Evolutionary conservation across 2,329 filamentous ascomycete genomes (phyloP), one percentile per base, ranked within the genome.

Genomic region (Fusarium musae): DNA sequence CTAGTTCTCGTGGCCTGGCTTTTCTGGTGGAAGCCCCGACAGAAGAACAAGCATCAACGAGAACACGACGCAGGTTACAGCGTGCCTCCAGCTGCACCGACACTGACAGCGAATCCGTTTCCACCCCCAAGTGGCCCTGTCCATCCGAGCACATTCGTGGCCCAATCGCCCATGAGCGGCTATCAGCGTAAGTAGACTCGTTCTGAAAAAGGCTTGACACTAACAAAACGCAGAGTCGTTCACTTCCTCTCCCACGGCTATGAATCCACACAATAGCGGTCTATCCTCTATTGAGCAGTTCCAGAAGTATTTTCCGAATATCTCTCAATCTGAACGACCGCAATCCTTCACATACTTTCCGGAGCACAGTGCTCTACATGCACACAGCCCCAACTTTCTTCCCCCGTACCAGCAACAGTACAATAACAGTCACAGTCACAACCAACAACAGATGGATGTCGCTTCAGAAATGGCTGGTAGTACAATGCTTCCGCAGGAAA

Each of bases 391-490:
- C 13, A 36, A 63, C 19, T 52, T 71, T 16, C 70, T 71, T 16
- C 70, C 73, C 28, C 59, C 59, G 5, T 73, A 75, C 42, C 62
- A 66, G 19, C 74, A 70, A 36, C 42, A 39, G 7, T 66, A 75
- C 15, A 34, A 5, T 32, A 28, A 49, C 46, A 32, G 2, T 19
- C 30, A 50, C n/a, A 52, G 12, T 15, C 47, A 26, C 32, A 36
- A 21, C 10, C 60, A 54, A 32, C 56, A 54, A 6, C 74, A 73
- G 13, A 73, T 76, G 70, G 21, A 21, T 43, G 34, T 61, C 8
- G 68, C 75, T 32, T 69, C 72, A 34, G 76, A 78, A 59, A 78
- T 78, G 75, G 76, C 77, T 28, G 76, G 61, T 13, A 68, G 64
- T 43, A 58, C 63, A 12, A 54, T 47, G n/a, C 42, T 47, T n/a